A percentile compares a stretch with the other conserved stretches of the same genome.
These are phyloP conservation scores for Polyporus arcularius DNA, from an alignment of 768 basidiomycete species.

Conservation along the genomic window DNA sequence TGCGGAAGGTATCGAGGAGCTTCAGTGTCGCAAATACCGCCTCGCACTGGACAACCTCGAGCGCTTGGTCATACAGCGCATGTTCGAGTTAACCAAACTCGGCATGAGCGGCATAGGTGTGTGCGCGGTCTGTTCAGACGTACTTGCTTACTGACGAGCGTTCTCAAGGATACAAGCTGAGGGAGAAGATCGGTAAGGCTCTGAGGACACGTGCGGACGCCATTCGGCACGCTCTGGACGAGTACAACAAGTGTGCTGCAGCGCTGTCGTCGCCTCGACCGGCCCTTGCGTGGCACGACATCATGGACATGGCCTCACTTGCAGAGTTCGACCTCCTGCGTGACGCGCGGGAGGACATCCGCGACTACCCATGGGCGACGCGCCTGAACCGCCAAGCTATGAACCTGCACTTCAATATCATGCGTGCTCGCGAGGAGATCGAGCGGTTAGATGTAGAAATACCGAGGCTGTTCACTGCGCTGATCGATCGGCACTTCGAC, in stretches of 20 bases:
- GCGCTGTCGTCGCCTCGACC: constrained; percentile 12
- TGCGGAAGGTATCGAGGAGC: constrained; percentile 6
- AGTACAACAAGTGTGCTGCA: constrained; percentile 34
- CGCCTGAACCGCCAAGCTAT: constrained; percentile 39
- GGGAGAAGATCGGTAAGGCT: constrained; percentile 36
- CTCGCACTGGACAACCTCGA: constrained; percentile 32
- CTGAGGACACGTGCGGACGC: constrained; percentile 33
- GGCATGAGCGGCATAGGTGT: constrained; percentile 27
- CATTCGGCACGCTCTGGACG: constrained; percentile 32
- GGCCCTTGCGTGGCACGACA: constrained; percentile 6
- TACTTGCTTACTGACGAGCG: neutral
- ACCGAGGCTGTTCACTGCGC: constrained; percentile 24
- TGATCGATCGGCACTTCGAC: constrained; percentile 30
- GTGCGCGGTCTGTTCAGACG: neutral
- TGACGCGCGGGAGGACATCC: constrained; percentile 32
- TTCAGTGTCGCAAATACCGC: constrained; percentile 17
- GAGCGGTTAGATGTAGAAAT: constrained; percentile 35
- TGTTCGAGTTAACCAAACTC: constrained; percentile 34
- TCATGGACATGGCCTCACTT: constrained; percentile 17
- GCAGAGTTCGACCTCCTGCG: constrained; percentile 36
- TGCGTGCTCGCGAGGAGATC: constrained; percentile 35
- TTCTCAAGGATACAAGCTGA: constrained; percentile 36
- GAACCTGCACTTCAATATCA: constrained; percentile 31
- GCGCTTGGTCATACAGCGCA: constrained; percentile 30
- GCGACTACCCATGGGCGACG: constrained; percentile 30